A percentile compares a stretch with the other conserved stretches of the same genome.
Evolutionary conservation across 352 stramenopile species (phyloP).

Genomic region (Phytophthora uliginosa): DNA sequence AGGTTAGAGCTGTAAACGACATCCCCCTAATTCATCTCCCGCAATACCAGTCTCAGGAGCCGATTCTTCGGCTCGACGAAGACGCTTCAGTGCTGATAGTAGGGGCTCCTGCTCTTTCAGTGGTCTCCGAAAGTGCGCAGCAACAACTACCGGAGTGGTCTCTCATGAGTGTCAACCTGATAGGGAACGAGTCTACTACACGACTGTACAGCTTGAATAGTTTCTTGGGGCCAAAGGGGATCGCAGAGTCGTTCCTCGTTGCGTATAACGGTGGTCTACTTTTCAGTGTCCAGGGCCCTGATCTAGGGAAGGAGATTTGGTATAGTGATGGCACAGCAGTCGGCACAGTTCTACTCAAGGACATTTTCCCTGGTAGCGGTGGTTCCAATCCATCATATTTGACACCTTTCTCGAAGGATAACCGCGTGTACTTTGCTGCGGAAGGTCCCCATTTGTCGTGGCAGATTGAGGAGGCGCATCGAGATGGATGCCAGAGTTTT

Average conservation of each 20-base stretch:
- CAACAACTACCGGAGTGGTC: slow-evolving; percentile 17
- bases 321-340: slow-evolving; percentile 68
- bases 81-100: slow-evolving; percentile 46
- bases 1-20: slow-evolving; percentile 48
- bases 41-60: slow-evolving; percentile 42
- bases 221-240: slow-evolving; percentile 17
- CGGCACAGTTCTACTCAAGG: slow-evolving; percentile 74
- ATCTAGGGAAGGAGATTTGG: slow-evolving; percentile 78
- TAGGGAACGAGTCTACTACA: slow-evolving; percentile 32
- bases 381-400: slow-evolving; percentile 49
- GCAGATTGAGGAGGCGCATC: slow-evolving; percentile 43
- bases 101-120: slow-evolving; percentile 39
- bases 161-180: slow-evolving; percentile 41
- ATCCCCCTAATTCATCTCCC: slow-evolving; percentile 52
- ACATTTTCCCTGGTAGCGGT: slow-evolving; percentile 58
- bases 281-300: slow-evolving; percentile 39
- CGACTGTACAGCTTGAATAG: slow-evolving; percentile 27
- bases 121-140: not conserved
- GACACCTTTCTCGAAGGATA: slow-evolving; percentile 63
- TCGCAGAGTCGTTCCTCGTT: slow-evolving; percentile 36
- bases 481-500: slow-evolving; percentile 80
- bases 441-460: slow-evolving; percentile 78
- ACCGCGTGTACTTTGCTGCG: slow-evolving; percentile 86
- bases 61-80: slow-evolving; percentile 55
- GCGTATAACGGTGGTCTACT: slow-evolving; percentile 27